Base-by-base conservation (phyloP, 208 protist genomes). In the Leishmania major region DNA sequence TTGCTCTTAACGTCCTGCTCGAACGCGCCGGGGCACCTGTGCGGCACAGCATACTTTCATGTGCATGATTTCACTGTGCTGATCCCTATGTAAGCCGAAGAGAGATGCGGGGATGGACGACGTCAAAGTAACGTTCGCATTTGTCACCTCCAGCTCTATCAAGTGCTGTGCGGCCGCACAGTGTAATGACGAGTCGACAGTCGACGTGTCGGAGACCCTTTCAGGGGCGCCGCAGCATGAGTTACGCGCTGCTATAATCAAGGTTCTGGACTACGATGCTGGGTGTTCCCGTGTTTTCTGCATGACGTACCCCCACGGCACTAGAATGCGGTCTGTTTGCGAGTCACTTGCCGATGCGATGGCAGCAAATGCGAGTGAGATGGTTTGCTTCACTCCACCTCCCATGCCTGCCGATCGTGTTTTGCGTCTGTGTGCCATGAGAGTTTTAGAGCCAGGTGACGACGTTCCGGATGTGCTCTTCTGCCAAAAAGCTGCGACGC, bases 401-500 rank as follows among this genome's bases (percentile, higher is more conserved):
- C n/a, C 66, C 6, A 69, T 49, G 31, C 82, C 75, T 40, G n/a
- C 78, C 15, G 75, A 75, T 28, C 60, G 84, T n/a, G 17, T n/a
- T 3, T 31, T 66, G 25, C 40, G 31, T 60, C 43, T 78, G 15
- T n/a, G 17, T 40, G 77, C 88, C 0, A 82, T 88, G 60, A 78
- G 55, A 8, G 78, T 92, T 31, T 80, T 94, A 43, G 67, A 49
- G 40, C 37, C 73, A 19, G 51, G 53, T 19, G 88, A 88, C 64
- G n/a, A 77, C 31, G 77, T 93, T 37, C 89, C 91, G 22, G 37
- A 76, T 47, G 10, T 88, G 40, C 2, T 93, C 10, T 90, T 92
- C 71, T 92, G 85, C 78, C 91, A 95, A 75, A 69, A 72, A 62
- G 35, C 73, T 35, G 49, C 31, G 2, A 25, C 22, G 15, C 40